A percentile compares a stretch with the other conserved stretches of the same genome.
Evolutionary conservation across 2,329 filamentous ascomycete genomes (phyloP).

Genomic region (Ceratocystis huliohia): DNA sequence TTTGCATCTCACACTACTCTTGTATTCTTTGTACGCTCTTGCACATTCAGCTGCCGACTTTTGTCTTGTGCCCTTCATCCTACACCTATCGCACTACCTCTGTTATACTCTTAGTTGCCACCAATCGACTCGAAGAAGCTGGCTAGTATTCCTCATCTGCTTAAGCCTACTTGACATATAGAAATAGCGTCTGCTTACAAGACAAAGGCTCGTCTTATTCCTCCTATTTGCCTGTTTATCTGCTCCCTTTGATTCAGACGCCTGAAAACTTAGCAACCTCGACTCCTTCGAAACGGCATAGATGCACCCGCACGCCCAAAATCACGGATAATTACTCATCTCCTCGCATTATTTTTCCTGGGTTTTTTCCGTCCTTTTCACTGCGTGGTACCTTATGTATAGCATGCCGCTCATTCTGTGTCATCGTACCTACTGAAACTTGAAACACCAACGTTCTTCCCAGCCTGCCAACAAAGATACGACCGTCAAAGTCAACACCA

Average conservation of each 20-base stretch:
- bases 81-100: not conserved
- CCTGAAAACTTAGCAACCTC: not conserved
- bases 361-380: not conserved
- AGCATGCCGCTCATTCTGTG: not conserved
- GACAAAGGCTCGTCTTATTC: not conserved
- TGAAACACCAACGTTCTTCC: slow-evolving; percentile 2
- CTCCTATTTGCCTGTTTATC: not conserved
- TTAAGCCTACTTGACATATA: not conserved
- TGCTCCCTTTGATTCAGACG: not conserved
- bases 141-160: not conserved
- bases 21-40: not conserved
- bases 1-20: not conserved
- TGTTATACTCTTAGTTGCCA: not conserved
- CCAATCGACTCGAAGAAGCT: not conserved
- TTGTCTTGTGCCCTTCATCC: not conserved
- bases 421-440: not conserved
- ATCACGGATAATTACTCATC: not conserved
- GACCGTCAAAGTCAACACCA: not conserved
- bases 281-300: slow-evolving; percentile 1
- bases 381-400: not conserved
- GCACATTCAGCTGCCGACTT: not conserved
- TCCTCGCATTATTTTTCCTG: not conserved
- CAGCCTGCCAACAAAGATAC: not conserved
- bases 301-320: not conserved
- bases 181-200: not conserved